A percentile compares a stretch with the other conserved stretches of the same genome.
These are phyloP conservation scores for Torulaspora microellipsoides DNA, from an alignment of 805 yeast genomes.

Conservation along the genomic window DNA sequence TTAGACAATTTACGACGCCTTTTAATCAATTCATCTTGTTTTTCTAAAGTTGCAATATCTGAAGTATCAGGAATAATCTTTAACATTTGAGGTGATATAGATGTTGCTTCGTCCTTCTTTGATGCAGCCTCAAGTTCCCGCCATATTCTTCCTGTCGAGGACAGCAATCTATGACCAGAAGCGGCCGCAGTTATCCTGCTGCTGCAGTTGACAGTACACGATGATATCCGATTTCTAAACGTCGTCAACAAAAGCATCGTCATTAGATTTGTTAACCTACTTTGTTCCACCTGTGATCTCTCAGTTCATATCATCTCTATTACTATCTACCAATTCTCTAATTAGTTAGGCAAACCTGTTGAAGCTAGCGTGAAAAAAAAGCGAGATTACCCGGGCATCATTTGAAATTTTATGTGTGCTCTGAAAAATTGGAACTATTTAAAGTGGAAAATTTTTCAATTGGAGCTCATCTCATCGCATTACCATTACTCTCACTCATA, in stretches of 20 bases:
- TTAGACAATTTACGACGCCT: conserved; percentile 70
- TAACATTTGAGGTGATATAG: conserved; percentile 26
- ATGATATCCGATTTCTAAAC: neutral
- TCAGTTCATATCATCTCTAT: neutral
- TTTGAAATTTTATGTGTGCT: neutral
- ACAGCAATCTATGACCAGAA: conserved; percentile 3
- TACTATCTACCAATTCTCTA: too few species aligned
- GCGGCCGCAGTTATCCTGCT: conserved; percentile 1
- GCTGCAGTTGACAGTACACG: neutral
- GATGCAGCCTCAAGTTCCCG: conserved; percentile 4
- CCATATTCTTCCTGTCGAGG: conserved; percentile 6
- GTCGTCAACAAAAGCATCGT: conserved; percentile 5
- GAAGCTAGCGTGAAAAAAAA: neutral
- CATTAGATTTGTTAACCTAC: neutral
- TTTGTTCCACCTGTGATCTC: neutral
- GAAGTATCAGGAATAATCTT: conserved; percentile 41
- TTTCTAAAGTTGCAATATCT: conserved; percentile 68
- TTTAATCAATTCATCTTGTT: conserved; percentile 65
- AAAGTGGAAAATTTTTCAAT: neutral
- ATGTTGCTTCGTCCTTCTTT: conserved; percentile 4
- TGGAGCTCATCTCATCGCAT: neutral
- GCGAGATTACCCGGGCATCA: conserved; percentile 1
- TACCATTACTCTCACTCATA: neutral
- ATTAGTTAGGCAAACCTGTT: too few species aligned
- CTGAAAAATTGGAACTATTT: neutral